These are phyloP conservation scores for Clohesyomyces aquaticus DNA, from an alignment of 495 filamentous ascomycete genomes.

Conservation along the genomic window DNA sequence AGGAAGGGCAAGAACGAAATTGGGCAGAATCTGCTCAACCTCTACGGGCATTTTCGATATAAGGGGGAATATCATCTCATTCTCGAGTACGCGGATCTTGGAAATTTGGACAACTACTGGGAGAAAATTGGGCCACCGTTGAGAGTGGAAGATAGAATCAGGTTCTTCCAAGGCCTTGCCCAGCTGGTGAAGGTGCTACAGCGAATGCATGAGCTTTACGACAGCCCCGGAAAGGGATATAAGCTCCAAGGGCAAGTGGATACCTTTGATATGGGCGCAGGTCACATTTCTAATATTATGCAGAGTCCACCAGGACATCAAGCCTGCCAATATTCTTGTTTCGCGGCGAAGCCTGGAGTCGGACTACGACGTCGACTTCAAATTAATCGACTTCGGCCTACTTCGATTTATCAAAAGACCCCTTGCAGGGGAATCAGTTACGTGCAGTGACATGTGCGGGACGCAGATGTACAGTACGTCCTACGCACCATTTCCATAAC, in stretches of 20 bases:
- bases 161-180: conserved; percentile 53
- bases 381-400: conserved; percentile 32
- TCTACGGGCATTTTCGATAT: conserved; percentile 52
- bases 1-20: neutral
- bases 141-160: conserved; percentile 45
- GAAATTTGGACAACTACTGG: conserved; percentile 51
- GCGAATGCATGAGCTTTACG: conserved; percentile 45
- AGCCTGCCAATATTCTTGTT: conserved; percentile 35
- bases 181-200: conserved; percentile 47
- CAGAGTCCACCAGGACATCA: conserved; percentile 36
- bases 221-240: neutral
- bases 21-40: conserved; percentile 47
- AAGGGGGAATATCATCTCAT: conserved; percentile 49
- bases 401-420: conserved; percentile 9
- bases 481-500: neutral
- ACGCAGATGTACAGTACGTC: conserved; percentile 26
- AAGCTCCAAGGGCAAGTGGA: conserved; percentile 12
- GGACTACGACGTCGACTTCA: conserved; percentile 29
- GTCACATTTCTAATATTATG: neutral
- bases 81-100: conserved; percentile 54
- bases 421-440: neutral
- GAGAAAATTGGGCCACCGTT: conserved; percentile 39
- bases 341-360: neutral
- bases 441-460: conserved; percentile 8
- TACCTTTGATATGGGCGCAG: neutral